Base-by-base conservation (phyloP, 2,329 filamentous ascomycete genomes). In the Xylaria sp. region DNA sequence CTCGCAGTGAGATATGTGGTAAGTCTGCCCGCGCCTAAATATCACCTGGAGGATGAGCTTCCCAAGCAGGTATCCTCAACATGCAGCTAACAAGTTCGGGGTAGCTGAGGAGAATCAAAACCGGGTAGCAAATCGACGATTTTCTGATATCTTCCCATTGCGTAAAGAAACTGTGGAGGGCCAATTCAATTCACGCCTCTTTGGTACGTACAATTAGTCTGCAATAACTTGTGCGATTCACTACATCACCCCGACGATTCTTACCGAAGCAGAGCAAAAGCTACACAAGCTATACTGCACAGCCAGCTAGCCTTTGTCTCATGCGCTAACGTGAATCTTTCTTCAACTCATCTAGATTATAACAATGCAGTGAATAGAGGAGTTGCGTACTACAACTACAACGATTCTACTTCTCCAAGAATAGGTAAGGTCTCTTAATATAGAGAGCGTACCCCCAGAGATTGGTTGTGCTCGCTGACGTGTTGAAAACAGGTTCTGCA, bases 1-100 rank as follows among this genome's bases (percentile, higher is more conserved):
- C 59, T 46, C 63, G 23, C 10, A 66, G 66, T 23, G 63, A 66
- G 48, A 66, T 66, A 3, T 66, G 66, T 7, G 9, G 63, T 69
- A 63, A 57, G 66, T 60, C 36, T 58, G 3, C 1, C 9, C 6
- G n/a, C 18, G n/a, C 8, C 25, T n/a, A 18, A 5, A 30, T 30
- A 1, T 39, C 3, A 3, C 18, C 12, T 43, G 6, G 2, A 39
- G 25, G 4, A 23, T 50, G 15, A 2, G 3, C 9, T 13, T 41
- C 23, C 18, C 4, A 39, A 23, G 4, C 28, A 28, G n/a, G n/a
- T 48, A 41, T 46, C 10, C 7, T n/a, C 3, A 32, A 43, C 4
- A 25, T 10, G 15, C 32, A 39, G 20, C 63, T 61, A 30, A 69
- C 36, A 4, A 25, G 10, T 9, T 10, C 32, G 15, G 60, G n/a